phyloP scores from a whole-genome alignment of 2,329 filamentous ascomycete species.

The Diaporthe vaccinii region DNA sequence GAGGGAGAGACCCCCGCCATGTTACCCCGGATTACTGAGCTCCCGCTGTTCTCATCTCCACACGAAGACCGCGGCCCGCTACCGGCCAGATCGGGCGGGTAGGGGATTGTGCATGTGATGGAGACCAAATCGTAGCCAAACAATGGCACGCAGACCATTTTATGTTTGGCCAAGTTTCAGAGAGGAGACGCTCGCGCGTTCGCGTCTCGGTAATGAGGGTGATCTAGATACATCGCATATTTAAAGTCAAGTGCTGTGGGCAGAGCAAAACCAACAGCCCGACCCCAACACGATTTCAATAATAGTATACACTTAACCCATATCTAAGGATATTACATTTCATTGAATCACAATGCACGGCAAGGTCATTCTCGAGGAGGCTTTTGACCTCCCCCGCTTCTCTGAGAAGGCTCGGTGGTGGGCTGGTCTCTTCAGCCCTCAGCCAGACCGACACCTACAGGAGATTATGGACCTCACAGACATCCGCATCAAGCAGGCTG shows the following conservation, averaged over 20 bases:
- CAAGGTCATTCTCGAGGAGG: constrained; percentile 74
- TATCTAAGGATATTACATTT: background rate
- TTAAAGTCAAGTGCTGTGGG: constrained; percentile 15
- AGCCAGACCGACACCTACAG: constrained; percentile 68
- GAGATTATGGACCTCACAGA: constrained; percentile 64
- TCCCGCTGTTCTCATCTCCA: background rate
- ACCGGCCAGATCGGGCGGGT: background rate
- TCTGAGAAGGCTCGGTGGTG: constrained; percentile 72
- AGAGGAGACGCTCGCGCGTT: background rate
- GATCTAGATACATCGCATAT: constrained; percentile 6
- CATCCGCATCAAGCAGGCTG: constrained; percentile 57
- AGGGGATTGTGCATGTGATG: background rate
- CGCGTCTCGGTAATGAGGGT: background rate
- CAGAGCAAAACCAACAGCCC: background rate
- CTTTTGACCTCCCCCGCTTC: constrained; percentile 71
- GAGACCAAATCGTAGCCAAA: background rate
- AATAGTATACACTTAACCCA: background rate
- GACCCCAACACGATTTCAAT: background rate
- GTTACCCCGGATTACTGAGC: constrained; percentile 23
- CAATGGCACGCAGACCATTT: background rate
- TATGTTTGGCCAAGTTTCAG: background rate
- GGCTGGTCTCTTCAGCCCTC: constrained; percentile 71
- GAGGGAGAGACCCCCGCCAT: background rate
- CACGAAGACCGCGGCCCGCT: background rate
- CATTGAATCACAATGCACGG: constrained; percentile 61